A percentile compares a stretch with the other conserved stretches of the same genome.
Evolutionary conservation across 345 rosid genomes (phyloP).

Genomic region (Ceriops decandra): DNA sequence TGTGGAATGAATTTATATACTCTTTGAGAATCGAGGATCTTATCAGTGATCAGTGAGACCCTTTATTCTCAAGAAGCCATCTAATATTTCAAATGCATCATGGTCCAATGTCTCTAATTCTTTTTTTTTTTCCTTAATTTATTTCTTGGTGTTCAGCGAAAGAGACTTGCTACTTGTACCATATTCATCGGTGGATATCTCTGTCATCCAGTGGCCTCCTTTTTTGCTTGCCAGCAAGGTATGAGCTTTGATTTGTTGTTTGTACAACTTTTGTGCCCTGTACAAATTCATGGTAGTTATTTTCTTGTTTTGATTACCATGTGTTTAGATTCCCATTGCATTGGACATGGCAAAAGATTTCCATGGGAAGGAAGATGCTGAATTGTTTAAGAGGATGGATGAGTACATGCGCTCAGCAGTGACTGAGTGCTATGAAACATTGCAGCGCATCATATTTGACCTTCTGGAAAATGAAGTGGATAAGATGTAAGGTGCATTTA

Average conservation of each 20-base stretch:
- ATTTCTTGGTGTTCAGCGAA: constrained; percentile 50
- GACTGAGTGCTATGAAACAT: constrained; percentile 74
- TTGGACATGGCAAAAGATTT: constrained; percentile 98
- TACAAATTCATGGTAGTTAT: constrained; percentile 15
- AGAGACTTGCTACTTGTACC: constrained; percentile 87
- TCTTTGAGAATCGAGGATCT: constrained; percentile 86
- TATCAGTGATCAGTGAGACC: constrained; percentile 67
- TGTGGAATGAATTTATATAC: constrained; percentile 85
- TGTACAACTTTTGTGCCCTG: constrained; percentile 13
- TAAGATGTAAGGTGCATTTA: constrained; percentile 43
- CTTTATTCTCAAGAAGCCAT: constrained; percentile 18
- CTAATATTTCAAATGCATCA: constrained; percentile 11
- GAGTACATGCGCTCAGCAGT: constrained; percentile 75
- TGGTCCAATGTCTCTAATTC: constrained; percentile 8
- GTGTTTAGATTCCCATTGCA: constrained; percentile 85
- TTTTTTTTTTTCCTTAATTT: constrained; percentile 8
- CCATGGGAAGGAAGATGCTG: constrained; percentile 62
- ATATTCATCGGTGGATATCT: constrained; percentile 54
- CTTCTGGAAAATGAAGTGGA: constrained; percentile 72
- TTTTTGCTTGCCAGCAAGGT: constrained; percentile 98
- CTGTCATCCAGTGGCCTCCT: constrained; percentile 95
- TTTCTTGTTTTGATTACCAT: constrained; percentile 21
- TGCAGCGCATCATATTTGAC: constrained; percentile 49
- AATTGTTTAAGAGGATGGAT: constrained; percentile 82
- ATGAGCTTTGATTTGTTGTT: constrained; percentile 21